Evolutionary conservation across 192 early-diverging fungal genomes (phyloP).

Genomic region (Coemansia sp.): DNA sequence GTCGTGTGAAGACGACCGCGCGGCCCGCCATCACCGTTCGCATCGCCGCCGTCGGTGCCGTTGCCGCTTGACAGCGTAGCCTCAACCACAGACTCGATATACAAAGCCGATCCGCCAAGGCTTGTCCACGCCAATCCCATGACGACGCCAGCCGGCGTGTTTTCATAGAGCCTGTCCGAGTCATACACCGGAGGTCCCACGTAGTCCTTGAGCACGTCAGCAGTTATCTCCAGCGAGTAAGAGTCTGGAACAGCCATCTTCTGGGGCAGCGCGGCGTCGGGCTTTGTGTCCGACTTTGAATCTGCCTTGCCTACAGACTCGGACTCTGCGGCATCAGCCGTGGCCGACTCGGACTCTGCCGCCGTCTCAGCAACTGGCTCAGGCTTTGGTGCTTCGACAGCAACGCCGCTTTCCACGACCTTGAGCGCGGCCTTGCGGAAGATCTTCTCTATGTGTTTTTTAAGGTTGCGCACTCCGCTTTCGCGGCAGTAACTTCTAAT

Average conservation of each 20-base stretch:
- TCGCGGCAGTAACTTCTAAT: constrained; percentile 95
- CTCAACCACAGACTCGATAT: constrained; percentile 94
- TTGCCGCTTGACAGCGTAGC: constrained; percentile 62
- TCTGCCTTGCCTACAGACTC: constrained; percentile 1
- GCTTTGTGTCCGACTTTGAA: neutral
- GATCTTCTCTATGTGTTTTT: constrained; percentile 99
- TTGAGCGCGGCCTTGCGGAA: constrained; percentile 95
- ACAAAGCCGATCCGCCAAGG: constrained; percentile 93
- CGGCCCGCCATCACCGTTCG: constrained; percentile 2
- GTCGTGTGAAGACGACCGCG: constrained; percentile 78
- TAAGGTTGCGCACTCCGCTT: constrained; percentile 95
- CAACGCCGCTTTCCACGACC: constrained; percentile 70
- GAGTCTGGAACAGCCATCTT: constrained; percentile 56
- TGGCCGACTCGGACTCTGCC: too few relatives aligned
- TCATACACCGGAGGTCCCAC: constrained; percentile 89
- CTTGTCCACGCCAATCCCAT: constrained; percentile 99
- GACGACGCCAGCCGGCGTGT: constrained; percentile 89
- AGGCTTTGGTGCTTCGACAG: constrained; percentile 15
- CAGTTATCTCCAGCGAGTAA: constrained; percentile 66
- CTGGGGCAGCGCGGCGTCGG: constrained; percentile 33
- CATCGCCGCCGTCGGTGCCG: neutral
- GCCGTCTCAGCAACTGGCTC: neutral
- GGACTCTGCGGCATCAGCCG: neutral
- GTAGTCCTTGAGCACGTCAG: constrained; percentile 83
- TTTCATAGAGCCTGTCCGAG: constrained; percentile 88